A percentile compares a stretch with the other conserved stretches of the same genome.
phyloP scores from a whole-genome alignment of 164 flowering plant genomes.

The Nymphaea thermarum region DNA sequence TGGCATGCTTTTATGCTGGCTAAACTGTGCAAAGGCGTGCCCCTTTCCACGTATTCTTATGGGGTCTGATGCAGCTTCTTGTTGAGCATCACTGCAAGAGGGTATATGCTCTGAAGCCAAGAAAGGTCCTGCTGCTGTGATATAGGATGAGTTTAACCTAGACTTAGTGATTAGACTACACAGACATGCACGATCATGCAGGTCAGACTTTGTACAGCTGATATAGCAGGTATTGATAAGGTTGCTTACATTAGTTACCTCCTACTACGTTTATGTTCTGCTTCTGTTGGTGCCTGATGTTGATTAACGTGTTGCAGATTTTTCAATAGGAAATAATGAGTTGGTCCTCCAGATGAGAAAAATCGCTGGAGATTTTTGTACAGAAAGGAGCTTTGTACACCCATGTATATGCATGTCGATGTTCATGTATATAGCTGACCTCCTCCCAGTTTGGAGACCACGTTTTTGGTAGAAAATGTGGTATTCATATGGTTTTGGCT shows the following conservation, averaged over 20 bases:
- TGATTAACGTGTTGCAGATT: neutral
- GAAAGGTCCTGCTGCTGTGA: neutral
- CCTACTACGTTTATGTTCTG: neutral
- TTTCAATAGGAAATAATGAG: neutral
- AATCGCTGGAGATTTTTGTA: neutral
- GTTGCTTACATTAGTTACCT: neutral
- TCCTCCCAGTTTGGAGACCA: neutral
- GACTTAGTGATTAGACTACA: neutral
- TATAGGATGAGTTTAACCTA: neutral
- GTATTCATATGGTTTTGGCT: too few relatives aligned
- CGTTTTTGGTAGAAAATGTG: too few relatives aligned
- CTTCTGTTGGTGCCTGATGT: neutral
- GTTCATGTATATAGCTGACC: neutral
- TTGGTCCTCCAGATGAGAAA: neutral
- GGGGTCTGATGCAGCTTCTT: constrained; percentile 5
- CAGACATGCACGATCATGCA: neutral
- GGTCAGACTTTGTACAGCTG: neutral
- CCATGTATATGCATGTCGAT: neutral
- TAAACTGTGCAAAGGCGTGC: constrained; percentile 23
- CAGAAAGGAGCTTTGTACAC: too few relatives aligned
- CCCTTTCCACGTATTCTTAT: constrained; percentile 16
- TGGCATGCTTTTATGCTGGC: constrained; percentile 51
- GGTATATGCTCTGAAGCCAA: neutral
- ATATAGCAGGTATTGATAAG: neutral
- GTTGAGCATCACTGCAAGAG: neutral